Evolutionary conservation across 1,139 yeast species (phyloP).

Genomic region (Suhomyces guaymorum): DNA sequence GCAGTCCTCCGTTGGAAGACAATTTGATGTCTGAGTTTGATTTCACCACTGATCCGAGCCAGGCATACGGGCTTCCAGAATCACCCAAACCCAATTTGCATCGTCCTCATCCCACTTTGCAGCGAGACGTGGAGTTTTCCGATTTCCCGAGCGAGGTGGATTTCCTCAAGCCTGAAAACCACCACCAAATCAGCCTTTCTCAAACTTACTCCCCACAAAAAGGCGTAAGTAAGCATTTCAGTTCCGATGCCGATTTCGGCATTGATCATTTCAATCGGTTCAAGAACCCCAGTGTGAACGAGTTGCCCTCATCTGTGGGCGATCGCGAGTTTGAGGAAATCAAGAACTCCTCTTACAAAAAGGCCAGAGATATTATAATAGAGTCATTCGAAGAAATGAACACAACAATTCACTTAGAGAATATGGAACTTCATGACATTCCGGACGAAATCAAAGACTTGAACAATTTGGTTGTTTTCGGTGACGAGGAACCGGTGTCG

Average conservation of each 20-base stretch:
- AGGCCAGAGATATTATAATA: conserved; percentile 37
- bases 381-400: conserved; percentile 43
- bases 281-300: conserved; percentile 28
- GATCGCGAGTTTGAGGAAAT: conserved; percentile 14
- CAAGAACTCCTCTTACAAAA: conserved; percentile 12
- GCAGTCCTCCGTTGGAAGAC: conserved; percentile 33
- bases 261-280: conserved; percentile 48
- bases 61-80: conserved; percentile 26
- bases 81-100: conserved; percentile 21
- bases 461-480: conserved; percentile 45
- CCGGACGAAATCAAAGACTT: conserved; percentile 61
- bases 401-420: conserved; percentile 44
- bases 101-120: conserved; percentile 1
- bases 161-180: conserved; percentile 10
- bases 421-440: conserved; percentile 40
- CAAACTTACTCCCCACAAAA: conserved; percentile 14
- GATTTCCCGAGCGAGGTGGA: conserved; percentile 15
- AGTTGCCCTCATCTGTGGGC: conserved; percentile 28
- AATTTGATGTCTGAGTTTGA: conserved; percentile 33
- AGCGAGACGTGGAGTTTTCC: not conserved
- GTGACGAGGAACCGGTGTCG: conserved; percentile 30
- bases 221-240: conserved; percentile 17
- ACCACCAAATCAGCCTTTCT: conserved; percentile 2
- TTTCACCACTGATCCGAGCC: conserved; percentile 22
- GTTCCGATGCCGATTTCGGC: conserved; percentile 51